A percentile compares a stretch with the other conserved stretches of the same genome.
Evolutionary conservation across 1,284 basidiomycete species (phyloP).

Genomic region (Ceratobasidium theobromae): DNA sequence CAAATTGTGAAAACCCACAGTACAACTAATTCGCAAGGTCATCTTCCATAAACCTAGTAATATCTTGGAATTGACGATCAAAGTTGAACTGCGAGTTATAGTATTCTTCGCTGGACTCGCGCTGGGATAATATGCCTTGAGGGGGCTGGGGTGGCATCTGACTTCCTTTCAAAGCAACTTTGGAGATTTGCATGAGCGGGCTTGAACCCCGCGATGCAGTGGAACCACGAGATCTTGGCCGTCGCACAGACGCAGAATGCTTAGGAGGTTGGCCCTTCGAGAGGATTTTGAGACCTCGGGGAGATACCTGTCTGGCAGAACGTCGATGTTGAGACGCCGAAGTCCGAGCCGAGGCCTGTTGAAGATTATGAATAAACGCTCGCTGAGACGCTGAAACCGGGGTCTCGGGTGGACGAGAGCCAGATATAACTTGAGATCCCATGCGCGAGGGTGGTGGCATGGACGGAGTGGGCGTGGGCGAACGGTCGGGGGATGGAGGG

Average conservation of each 20-base stretch:
- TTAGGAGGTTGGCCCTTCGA: not conserved
- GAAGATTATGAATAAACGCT: not conserved
- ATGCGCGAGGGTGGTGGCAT: not conserved
- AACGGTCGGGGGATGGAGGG: not conserved
- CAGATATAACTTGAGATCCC: not conserved
- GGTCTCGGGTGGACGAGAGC: not conserved
- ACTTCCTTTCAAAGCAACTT: not conserved
- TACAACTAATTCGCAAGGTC: conserved; percentile 12
- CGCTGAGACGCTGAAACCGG: not conserved
- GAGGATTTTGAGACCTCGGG: not conserved
- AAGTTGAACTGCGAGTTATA: conserved; percentile 13
- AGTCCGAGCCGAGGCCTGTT: not conserved
- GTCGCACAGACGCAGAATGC: not conserved
- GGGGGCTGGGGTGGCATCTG: not conserved
- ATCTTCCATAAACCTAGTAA: conserved; percentile 5
- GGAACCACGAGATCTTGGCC: not conserved
- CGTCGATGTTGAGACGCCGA: not conserved
- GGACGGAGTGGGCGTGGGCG: conserved; percentile 3
- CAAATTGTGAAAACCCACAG: not conserved
- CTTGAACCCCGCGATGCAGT: not conserved
- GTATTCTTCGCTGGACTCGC: not conserved
- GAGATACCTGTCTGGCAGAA: not conserved
- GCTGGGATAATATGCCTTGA: not conserved
- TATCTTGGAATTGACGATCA: not conserved
- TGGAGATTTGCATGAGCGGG: conserved; percentile 5